phyloP scores from a whole-genome alignment of 2,329 filamentous ascomycete genomes.

The Triangularia verruculosa region DNA sequence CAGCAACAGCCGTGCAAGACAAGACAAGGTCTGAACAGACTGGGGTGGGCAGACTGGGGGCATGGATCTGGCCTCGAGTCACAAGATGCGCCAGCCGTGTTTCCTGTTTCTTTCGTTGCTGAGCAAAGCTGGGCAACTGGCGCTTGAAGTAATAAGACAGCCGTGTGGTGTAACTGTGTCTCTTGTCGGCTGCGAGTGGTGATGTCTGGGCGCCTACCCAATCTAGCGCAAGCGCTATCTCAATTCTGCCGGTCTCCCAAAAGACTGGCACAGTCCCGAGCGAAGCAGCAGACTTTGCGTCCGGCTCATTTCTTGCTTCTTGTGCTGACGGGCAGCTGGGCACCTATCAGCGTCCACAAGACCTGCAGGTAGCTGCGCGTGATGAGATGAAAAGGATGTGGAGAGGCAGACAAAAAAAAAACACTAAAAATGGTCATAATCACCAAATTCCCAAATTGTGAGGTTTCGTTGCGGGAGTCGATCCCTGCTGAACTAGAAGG shows the following conservation, averaged over 20 bases:
- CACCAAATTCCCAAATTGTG: conserved; percentile 12
- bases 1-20: background rate
- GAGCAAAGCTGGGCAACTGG: background rate
- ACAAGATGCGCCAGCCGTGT: background rate
- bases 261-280: background rate
- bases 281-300: background rate
- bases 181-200: conserved; percentile 5
- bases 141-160: conserved; percentile 8
- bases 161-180: conserved; percentile 11
- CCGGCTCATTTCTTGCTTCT: background rate
- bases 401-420: background rate
- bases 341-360: background rate
- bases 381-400: background rate
- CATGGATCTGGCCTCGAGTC: background rate
- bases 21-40: background rate
- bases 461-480: conserved; percentile 9
- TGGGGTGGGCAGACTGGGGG: background rate
- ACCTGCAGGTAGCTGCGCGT: background rate
- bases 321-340: background rate
- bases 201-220: conserved; percentile 5
- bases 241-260: background rate
- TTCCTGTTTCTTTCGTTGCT: background rate
- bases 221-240: background rate
- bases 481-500: background rate
- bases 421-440: conserved; percentile 3